phyloP scores from a whole-genome alignment of 805 yeast species.

The Nakazawaea peltata region DNA sequence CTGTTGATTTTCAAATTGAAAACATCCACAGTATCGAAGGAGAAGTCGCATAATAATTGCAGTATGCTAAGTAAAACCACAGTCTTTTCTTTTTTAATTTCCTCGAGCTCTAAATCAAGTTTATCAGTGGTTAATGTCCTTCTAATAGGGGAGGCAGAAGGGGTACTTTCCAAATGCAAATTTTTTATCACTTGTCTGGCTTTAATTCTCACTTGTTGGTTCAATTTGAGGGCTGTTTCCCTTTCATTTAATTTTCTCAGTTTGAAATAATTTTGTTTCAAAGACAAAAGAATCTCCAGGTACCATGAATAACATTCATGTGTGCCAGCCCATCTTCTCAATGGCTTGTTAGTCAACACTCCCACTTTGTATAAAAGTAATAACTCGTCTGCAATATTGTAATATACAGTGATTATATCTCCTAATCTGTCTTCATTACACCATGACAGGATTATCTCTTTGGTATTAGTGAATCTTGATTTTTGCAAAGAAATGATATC shows the following conservation, averaged over 20 bases:
- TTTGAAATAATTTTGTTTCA: conserved; percentile 41
- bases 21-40: conserved; percentile 38
- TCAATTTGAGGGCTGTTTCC: conserved; percentile 47
- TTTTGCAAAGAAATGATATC: neutral
- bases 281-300: conserved; percentile 49
- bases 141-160: conserved; percentile 12
- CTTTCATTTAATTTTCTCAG: conserved; percentile 33
- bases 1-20: conserved; percentile 27
- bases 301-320: conserved; percentile 70
- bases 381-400: conserved; percentile 59
- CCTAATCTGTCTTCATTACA: conserved; percentile 38
- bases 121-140: conserved; percentile 9
- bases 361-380: conserved; percentile 47
- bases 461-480: neutral
- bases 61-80: conserved; percentile 30
- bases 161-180: conserved; percentile 15
- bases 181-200: conserved; percentile 38
- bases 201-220: conserved; percentile 51
- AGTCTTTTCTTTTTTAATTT: conserved; percentile 26
- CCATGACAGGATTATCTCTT: conserved; percentile 14
- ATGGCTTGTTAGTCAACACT: conserved; percentile 28
- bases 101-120: conserved; percentile 22
- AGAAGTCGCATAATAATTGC: conserved; percentile 36
- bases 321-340: conserved; percentile 32
- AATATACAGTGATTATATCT: conserved; percentile 50